These are phyloP conservation scores for Simmondsia chinensis DNA, from an alignment of 148 eudicot species.

Conservation along the genomic window DNA sequence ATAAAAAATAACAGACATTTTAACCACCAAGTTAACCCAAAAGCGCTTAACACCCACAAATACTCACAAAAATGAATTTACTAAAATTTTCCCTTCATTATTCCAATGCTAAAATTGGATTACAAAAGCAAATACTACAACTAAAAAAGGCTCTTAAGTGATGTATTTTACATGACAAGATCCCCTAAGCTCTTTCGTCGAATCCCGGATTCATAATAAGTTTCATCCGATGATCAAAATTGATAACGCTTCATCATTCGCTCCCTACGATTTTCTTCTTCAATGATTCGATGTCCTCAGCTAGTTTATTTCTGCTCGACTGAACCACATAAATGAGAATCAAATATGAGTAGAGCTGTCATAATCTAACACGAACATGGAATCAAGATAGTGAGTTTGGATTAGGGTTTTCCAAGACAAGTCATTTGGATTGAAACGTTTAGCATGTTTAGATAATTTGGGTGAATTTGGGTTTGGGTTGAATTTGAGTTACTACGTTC, in stretches of 20 bases:
- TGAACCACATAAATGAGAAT: conserved; percentile 11
- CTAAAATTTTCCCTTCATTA: conserved; percentile 15
- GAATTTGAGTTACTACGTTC: no score
- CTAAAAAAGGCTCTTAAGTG: conserved; percentile 16
- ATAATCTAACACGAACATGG: background rate
- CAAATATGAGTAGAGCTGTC: background rate
- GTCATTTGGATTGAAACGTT: no score
- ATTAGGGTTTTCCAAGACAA: no score
- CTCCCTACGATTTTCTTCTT: conserved; percentile 83
- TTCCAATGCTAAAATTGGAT: conserved; percentile 12
- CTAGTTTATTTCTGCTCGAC: conserved; percentile 82
- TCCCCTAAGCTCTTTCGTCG: conserved; percentile 7
- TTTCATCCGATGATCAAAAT: background rate
- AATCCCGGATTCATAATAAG: conserved; percentile 4
- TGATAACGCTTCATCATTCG: no score
- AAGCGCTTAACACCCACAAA: background rate
- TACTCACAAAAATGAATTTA: conserved; percentile 3
- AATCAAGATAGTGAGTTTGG: no score
- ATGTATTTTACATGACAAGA: conserved; percentile 23
- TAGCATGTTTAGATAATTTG: no score
- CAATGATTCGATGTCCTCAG: conserved; percentile 60
- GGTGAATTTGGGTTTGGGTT: no score
- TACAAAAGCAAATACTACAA: conserved; percentile 8
- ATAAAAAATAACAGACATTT: no score
- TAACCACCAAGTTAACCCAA: background rate